Percentiles rank a stretch among this genome's conserved stretches.
Evolutionary conservation across 495 filamentous ascomycete species (phyloP).

Genomic region (Evernia prunastri): DNA sequence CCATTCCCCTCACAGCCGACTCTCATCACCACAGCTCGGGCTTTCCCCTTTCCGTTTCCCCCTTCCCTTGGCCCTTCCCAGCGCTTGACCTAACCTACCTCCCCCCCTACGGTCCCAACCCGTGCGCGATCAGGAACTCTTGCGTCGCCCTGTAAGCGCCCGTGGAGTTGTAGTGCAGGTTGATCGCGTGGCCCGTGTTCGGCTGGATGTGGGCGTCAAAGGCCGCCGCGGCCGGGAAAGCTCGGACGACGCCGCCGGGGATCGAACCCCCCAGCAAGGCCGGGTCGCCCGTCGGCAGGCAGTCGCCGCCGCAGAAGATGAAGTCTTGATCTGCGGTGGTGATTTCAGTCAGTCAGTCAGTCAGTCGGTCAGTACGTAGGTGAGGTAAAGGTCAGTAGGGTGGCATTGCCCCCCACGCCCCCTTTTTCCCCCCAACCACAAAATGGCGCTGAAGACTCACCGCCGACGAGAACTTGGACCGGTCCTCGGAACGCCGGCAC

Average conservation of each 20-base stretch:
- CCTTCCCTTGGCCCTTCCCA: too few species aligned
- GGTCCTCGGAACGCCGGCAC: conserved; percentile 38
- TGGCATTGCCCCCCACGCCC: too few species aligned
- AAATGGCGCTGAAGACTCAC: conserved; percentile 15
- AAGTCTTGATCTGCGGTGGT: conserved; percentile 35
- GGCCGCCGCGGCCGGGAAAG: conserved; percentile 37
- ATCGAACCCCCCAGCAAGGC: conserved; percentile 29
- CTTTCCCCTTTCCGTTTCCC: too few species aligned
- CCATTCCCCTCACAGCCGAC: not conserved
- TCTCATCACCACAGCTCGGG: too few species aligned
- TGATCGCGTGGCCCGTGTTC: conserved; percentile 46
- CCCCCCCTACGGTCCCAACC: conserved; percentile 23
- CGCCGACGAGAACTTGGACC: conserved; percentile 41
- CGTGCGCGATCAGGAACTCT: conserved; percentile 32
- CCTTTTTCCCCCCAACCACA: too few species aligned
- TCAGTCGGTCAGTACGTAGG: too few species aligned
- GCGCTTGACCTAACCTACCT: too few species aligned
- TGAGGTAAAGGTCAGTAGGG: not conserved
- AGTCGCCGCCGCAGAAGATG: conserved; percentile 48
- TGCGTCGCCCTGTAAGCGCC: conserved; percentile 37
- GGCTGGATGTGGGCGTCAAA: conserved; percentile 45
- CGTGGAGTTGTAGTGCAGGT: conserved; percentile 45
- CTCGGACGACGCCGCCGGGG: conserved; percentile 28
- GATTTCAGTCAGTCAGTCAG: too few species aligned
- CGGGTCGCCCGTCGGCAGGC: conserved; percentile 31